Evolutionary conservation across 176 grass and related monocot species (phyloP), one percentile per base, ranked within the genome.

Genomic region (Pontederia paniculata): DNA sequence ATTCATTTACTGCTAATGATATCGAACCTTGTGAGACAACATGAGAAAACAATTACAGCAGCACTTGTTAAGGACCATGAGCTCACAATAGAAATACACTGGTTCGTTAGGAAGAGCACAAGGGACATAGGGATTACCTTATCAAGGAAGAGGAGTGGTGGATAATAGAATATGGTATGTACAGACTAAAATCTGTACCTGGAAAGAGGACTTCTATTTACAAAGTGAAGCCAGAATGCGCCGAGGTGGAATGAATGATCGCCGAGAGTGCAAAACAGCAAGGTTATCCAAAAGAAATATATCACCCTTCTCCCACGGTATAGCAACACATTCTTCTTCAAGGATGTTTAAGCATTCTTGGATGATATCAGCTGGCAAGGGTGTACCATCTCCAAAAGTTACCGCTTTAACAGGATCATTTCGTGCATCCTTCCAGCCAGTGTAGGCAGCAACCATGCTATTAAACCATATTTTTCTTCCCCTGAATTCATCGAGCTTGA

Each of bases 361-460:
- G 53, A 98, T 65, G 43, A 98, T 57, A 28, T 88, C 70, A 8
- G 72, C 72, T 0, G 87, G 87, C 65, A 91, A 48, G 2, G 76
- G 74, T 0, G 83, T 79, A 23, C 87, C 83, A 5, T 98, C 86
- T 15, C 83, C 93, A 4, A 88, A 88, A 42, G 76, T 88, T 45
- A 91, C 94, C 0, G 94, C 94, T 76, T 75, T 91, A 14, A 78
- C 78, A 21, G 94, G 87, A 57, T 98, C 87, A 18, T 98, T 98
- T 23, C 83, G 75, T 22, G 75, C 70, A 9, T 98, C 94, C 51
- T 81, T 88, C 94, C 94, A 98, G 12, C 93, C 87, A 0, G 93
- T 98, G 70, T 91, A 91, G 20, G 93, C 93, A 45, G 86, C 93
- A 0, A 98, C 87, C 87, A 91, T 91, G 80, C 94, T 93, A 66